Percentiles rank a stretch among this genome's conserved stretches.
These are phyloP conservation scores for Emericellopsis cladophorae DNA, from an alignment of 2,329 filamentous ascomycete species.

Conservation along the genomic window DNA sequence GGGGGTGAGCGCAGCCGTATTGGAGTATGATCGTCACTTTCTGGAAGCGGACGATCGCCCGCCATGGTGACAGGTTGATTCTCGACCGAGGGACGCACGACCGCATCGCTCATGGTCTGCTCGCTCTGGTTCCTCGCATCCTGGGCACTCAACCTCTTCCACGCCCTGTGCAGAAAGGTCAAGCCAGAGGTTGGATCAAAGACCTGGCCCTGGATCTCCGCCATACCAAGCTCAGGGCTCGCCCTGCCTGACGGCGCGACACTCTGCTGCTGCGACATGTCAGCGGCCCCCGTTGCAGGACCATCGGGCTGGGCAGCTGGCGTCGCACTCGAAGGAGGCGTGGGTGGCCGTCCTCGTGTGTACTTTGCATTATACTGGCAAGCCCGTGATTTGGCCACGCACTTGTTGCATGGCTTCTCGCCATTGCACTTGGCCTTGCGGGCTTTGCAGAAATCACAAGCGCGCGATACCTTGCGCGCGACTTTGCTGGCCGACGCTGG, in stretches of 20 bases:
- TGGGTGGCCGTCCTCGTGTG: slow-evolving; percentile 21
- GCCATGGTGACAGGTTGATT: slow-evolving; percentile 33
- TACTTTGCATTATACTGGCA: slow-evolving; percentile 23
- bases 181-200: slow-evolving; percentile 42
- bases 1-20: slow-evolving; percentile 24
- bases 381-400: slow-evolving; percentile 11
- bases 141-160: slow-evolving; percentile 26
- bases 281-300: neutral
- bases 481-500: neutral
- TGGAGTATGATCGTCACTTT: slow-evolving; percentile 10
- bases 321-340: slow-evolving; percentile 14
- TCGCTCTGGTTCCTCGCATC: slow-evolving; percentile 3
- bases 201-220: slow-evolving; percentile 36
- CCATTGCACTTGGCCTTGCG: slow-evolving; percentile 24
- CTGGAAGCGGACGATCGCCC: slow-evolving; percentile 34
- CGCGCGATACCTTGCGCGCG: slow-evolving; percentile 19
- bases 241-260: slow-evolving; percentile 7
- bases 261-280: neutral
- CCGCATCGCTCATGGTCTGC: slow-evolving; percentile 10
- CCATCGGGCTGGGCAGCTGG: neutral
- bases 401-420: slow-evolving; percentile 19
- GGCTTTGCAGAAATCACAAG: slow-evolving; percentile 24
- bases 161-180: slow-evolving; percentile 41
- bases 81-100: slow-evolving; percentile 10
- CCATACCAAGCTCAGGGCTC: slow-evolving; percentile 15